Conservation (phyloP, 768 basidiomycete genomes). For the Tylopilus rubrobrunneus region DNA sequence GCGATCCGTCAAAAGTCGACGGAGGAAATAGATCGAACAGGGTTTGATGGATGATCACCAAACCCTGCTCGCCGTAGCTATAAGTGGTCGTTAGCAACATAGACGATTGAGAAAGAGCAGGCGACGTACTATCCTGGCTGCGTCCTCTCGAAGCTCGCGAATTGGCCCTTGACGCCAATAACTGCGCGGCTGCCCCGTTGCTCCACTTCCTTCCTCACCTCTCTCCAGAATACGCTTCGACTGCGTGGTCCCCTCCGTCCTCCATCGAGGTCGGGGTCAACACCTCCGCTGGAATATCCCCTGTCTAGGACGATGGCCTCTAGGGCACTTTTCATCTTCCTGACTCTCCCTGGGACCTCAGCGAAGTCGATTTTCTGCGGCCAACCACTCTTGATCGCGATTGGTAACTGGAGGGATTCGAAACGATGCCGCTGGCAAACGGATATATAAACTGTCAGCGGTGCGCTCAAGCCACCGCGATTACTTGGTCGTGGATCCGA, state of each 20-base stretch:
- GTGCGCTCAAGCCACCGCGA: constrained; percentile 55
- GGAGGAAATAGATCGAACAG: constrained; percentile 75
- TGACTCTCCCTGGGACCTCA: constrained; percentile 49
- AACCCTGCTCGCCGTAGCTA: constrained; percentile 87
- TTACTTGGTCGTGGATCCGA: constrained; percentile 67
- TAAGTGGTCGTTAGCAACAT: not conserved
- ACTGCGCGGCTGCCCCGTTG: constrained; percentile 62
- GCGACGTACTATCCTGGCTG: constrained; percentile 85
- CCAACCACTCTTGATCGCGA: constrained; percentile 71
- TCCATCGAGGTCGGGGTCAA: constrained; percentile 9
- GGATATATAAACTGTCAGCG: constrained; percentile 51
- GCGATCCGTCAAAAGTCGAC: constrained; percentile 45
- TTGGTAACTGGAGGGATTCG: constrained; percentile 68
- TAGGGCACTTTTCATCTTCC: constrained; percentile 45
- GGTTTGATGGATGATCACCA: constrained; percentile 73
- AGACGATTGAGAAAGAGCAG: not conserved
- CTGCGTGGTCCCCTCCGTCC: constrained; percentile 27
- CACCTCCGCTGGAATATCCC: constrained; percentile 27
- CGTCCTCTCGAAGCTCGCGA: constrained; percentile 72
- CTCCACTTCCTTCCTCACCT: constrained; percentile 59
- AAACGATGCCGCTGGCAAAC: constrained; percentile 79
- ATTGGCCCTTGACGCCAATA: constrained; percentile 69
- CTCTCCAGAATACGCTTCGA: constrained; percentile 64
- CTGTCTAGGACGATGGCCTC: constrained; percentile 42
- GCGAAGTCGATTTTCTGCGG: constrained; percentile 69